phyloP scores from a whole-genome alignment of 257 asterid species.

The Salvia splendens region DNA sequence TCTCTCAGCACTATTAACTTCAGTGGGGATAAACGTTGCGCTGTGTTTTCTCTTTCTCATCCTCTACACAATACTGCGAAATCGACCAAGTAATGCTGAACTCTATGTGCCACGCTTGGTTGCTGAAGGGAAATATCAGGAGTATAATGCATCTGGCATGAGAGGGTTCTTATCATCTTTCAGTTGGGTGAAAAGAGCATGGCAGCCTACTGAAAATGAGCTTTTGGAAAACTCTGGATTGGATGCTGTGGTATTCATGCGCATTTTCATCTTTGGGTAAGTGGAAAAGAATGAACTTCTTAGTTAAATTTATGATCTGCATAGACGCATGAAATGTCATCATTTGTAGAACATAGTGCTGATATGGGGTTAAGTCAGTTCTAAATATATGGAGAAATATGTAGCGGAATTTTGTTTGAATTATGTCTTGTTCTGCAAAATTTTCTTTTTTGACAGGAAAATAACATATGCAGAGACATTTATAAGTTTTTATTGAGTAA shows the following conservation, averaged over 20 bases:
- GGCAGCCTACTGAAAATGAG: slow-evolving; percentile 82
- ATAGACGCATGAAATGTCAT: slow-evolving; percentile 20
- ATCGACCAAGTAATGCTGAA: slow-evolving; percentile 62
- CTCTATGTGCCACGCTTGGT: slow-evolving; percentile 81
- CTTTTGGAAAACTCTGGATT: slow-evolving; percentile 66
- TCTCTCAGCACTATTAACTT: slow-evolving; percentile 85
- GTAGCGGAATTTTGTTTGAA: neutral
- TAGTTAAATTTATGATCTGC: neutral
- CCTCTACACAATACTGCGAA: slow-evolving; percentile 66
- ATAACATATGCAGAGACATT: neutral
- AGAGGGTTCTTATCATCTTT: slow-evolving; percentile 58
- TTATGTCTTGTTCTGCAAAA: neutral
- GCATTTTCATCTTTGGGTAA: slow-evolving; percentile 80
- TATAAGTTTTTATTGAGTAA: slow-evolving; percentile 1
- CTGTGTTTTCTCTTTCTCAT: slow-evolving; percentile 59
- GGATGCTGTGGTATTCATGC: slow-evolving; percentile 96
- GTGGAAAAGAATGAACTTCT: slow-evolving; percentile 12
- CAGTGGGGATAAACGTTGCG: slow-evolving; percentile 82
- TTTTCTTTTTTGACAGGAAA: neutral
- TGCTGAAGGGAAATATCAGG: slow-evolving; percentile 58
- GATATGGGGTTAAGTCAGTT: too few species aligned
- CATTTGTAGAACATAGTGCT: slow-evolving; percentile 39
- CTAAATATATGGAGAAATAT: neutral
- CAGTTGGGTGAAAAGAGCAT: slow-evolving; percentile 81
- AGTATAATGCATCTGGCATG: slow-evolving; percentile 39